Evolutionary conservation across 192 early-diverging fungal species (phyloP).

Genomic region (Diversispora epigaea): DNA sequence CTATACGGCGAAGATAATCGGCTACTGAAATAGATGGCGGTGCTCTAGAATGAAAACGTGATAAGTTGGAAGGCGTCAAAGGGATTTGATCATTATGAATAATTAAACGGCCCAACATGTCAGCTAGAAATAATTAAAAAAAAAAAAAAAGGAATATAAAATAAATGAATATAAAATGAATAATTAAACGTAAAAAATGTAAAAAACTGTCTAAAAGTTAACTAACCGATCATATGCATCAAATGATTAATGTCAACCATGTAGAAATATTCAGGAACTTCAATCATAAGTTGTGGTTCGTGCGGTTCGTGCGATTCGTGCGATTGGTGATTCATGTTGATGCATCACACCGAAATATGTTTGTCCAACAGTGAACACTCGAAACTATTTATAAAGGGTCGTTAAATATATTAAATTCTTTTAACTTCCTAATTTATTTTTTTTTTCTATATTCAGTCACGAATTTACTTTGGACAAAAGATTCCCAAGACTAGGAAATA

Average conservation of each 20-base stretch:
- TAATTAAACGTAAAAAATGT: no score
- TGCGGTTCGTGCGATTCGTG: not conserved
- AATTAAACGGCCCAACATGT: slow-evolving; percentile 60
- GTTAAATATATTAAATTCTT: not conserved
- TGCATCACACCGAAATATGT: slow-evolving; percentile 23
- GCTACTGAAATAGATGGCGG: slow-evolving; percentile 80
- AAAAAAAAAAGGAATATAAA: not conserved
- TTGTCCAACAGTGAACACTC: slow-evolving; percentile 22
- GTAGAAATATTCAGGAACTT: slow-evolving; percentile 34
- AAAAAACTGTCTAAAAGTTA: not conserved
- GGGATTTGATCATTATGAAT: slow-evolving; percentile 62
- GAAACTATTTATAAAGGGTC: not conserved
- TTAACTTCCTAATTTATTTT: no score
- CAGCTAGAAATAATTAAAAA: slow-evolving; percentile 39
- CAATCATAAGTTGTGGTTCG: slow-evolving; percentile 23
- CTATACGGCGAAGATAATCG: slow-evolving; percentile 89
- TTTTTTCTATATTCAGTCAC: no score
- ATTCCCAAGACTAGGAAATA: no score
- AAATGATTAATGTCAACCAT: slow-evolving; percentile 30
- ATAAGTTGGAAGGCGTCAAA: slow-evolving; percentile 64
- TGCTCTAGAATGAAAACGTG: slow-evolving; percentile 93
- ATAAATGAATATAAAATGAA: not conserved
- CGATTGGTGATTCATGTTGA: slow-evolving; percentile 15
- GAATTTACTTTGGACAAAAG: no score
- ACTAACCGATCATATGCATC: slow-evolving; percentile 37